Evolutionary conservation across 805 yeast species (phyloP), one percentile per base, ranked within the genome.

Genomic region (Candida awuae): DNA sequence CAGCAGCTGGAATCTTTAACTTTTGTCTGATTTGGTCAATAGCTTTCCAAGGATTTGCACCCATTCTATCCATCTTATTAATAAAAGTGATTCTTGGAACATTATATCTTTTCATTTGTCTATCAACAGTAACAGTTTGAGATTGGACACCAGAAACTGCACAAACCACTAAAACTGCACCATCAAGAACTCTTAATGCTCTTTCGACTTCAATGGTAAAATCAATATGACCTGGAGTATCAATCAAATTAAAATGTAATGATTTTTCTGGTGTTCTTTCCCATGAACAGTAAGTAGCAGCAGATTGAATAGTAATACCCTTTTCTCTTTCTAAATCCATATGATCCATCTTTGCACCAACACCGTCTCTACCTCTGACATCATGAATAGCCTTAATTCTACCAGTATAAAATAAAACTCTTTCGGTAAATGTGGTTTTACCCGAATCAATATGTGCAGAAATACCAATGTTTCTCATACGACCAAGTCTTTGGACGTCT

Each of bases 61-160:
- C 99, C 96, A 92, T 85, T 61, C 99, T 79, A 64, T 92, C 99
- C 97, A 92, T 88, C 69, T 92, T 92, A 67, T 92, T 92, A 63
- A 92, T 84, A 56, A 92, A 92, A 8, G 98, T 90, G 38, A 92
- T 73, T 57, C 98, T 76, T 39, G 98, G 98, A 56, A 92, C 95
- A 58, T 92, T 87, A 66, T 92, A 92, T 60, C 98, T 80, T 54
- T 95, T 79, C 98, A 92, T 92, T 68, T 92, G 99, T 59, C 98
- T 81, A 62, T 92, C 98, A 34, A 92, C 98, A 29, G 98, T 92
- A 43, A 92, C 95, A 15, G 98, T 92, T 64, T 92, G 98, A 2
- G 96, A 86, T 65, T 92, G 98, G 34, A 92, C 98, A 56, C 98
- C 98, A 21, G 94, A 77, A 38, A 92, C 98, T 15, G 98, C 98